A percentile compares a stretch with the other conserved stretches of the same genome.
phyloP scores from a whole-genome alignment of 78 protist species.

The Abeoforma whisleri region DNA sequence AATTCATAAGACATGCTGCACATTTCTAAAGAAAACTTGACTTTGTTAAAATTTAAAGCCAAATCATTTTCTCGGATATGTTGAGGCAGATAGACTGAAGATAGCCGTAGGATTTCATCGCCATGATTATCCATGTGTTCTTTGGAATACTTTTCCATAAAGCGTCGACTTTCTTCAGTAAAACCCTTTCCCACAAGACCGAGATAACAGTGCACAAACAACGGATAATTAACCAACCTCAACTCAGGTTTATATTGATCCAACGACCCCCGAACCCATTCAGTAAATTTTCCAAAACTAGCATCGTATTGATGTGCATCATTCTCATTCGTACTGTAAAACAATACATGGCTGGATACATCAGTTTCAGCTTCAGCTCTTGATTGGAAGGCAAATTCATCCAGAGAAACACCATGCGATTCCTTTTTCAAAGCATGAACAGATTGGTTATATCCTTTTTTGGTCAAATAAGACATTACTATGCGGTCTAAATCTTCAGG shows the following conservation, averaged over 20 bases:
- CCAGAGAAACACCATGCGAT: too few species aligned
- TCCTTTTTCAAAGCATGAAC: too few species aligned
- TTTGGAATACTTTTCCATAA: slow-evolving; percentile 1
- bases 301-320: neutral
- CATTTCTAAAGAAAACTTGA: neutral
- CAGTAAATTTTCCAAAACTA: neutral
- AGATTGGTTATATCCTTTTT: too few species aligned
- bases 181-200: neutral
- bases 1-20: slow-evolving; percentile 3
- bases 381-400: too few species aligned
- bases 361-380: too few species aligned
- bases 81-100: neutral
- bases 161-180: neutral
- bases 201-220: slow-evolving; percentile 30
- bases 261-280: neutral
- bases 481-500: too few species aligned
- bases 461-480: too few species aligned
- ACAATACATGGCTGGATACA: too few species aligned
- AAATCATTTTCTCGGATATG: neutral
- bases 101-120: neutral
- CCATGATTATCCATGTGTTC: neutral
- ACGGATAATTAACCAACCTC: neutral
- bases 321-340: too few species aligned
- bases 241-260: neutral
- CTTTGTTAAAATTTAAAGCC: neutral